phyloP scores from a whole-genome alignment of 495 filamentous ascomycete species.

The Daldinia caldariorum region DNA sequence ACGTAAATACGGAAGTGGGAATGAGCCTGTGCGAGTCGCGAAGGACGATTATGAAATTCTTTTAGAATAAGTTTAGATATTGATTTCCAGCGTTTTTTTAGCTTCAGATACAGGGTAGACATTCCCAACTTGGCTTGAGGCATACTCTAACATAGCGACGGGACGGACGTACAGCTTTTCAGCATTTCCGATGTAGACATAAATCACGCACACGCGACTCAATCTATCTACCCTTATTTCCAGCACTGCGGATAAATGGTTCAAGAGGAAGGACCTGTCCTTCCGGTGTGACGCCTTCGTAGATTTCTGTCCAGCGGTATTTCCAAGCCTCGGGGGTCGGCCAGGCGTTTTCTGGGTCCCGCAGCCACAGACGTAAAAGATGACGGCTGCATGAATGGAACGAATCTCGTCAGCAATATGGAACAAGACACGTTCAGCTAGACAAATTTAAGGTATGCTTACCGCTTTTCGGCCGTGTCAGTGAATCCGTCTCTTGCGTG shows the following conservation, averaged over 20 bases:
- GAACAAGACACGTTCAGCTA: not conserved
- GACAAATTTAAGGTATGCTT: constrained; percentile 30
- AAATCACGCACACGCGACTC: constrained; percentile 6
- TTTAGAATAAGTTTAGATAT: constrained; percentile 48
- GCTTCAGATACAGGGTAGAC: constrained; percentile 17
- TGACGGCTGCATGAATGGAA: constrained; percentile 58
- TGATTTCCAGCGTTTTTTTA: not conserved
- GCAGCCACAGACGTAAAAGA: constrained; percentile 66
- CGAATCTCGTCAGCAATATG: constrained; percentile 18
- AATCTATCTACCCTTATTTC: constrained; percentile 46
- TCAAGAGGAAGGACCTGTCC: constrained; percentile 65
- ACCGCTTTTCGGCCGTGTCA: constrained; percentile 59
- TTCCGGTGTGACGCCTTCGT: constrained; percentile 60
- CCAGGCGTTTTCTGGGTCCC: constrained; percentile 67
- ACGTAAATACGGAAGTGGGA: constrained; percentile 75
- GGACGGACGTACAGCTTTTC: constrained; percentile 7
- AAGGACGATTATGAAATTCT: constrained; percentile 80
- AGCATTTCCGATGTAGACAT: constrained; percentile 17
- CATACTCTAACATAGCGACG: constrained; percentile 8
- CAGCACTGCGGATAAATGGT: constrained; percentile 57
- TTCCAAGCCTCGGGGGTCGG: constrained; percentile 58
- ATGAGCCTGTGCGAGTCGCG: constrained; percentile 67
- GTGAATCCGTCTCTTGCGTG: constrained; percentile 60
- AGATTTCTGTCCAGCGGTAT: constrained; percentile 63
- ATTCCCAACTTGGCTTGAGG: constrained; percentile 22